Evolutionary conservation across 83 land plant species (phyloP), one percentile per base, ranked within the genome.

Genomic region (Picea abies): DNA sequence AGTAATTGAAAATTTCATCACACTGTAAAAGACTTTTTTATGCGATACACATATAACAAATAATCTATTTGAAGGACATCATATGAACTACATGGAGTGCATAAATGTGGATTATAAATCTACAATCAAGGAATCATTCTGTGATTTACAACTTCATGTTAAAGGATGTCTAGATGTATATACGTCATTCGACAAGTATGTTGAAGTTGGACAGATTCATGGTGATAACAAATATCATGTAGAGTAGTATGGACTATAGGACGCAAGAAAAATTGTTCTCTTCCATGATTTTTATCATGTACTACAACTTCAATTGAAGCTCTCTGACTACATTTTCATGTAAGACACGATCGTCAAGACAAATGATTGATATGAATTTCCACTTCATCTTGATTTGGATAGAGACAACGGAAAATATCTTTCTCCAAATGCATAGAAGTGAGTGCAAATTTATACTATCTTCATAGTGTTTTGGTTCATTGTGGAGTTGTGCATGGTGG

Each of bases 311-410:
- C 98, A 97, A 83, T 85, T 97, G n/a, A 97, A 97, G 82, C 90
- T 98, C 17, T 97, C 96, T 88, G 99, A 97, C 77, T 97, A 97
- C 87, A 98, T 96, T 84, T 97, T 97, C 84, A 93, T 92, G 91
- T 89, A 98, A 52, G 99, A 97, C 65, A 90, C 95, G 0, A 97
- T 97, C 97, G 94, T 94, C n/a, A 97, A 96, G 99, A 97, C 95
- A 80, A 97, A 97, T 93, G 98, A 97, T 82, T 94, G 98, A 35
- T 97, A 97, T 86, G 99, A 97, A 85, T 97, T 97, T 77, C 99
- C 99, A 23, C 82, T 94, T 84, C 95, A 97, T 83, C 90, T 97
- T 80, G 99, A 97, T 79, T 92, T 97, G 84, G 99, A 97, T 81
- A 94, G 89, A 82, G 97, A 97, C 17, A 87, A 95, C 86, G 92